Evolutionary conservation across 768 basidiomycete species (phyloP).

Genomic region (Obba rivulosa): DNA sequence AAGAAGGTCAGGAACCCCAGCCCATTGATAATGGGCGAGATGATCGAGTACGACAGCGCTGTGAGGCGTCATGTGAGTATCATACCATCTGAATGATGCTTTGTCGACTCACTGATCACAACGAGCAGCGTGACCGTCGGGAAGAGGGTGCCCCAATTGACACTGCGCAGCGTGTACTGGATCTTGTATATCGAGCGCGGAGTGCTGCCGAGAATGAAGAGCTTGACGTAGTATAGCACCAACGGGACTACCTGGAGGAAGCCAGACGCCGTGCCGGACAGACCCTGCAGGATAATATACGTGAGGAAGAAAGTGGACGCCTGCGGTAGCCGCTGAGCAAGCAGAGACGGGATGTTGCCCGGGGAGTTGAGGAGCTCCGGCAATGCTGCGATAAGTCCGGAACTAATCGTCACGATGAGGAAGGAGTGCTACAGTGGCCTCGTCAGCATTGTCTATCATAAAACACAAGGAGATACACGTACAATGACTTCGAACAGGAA

Average conservation of each 20-base stretch:
- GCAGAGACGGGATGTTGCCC: conserved; percentile 54
- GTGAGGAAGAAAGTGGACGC: conserved; percentile 92
- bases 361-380: conserved; percentile 62
- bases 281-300: conserved; percentile 77
- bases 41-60: conserved; percentile 81
- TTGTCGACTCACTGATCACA: conserved; percentile 61
- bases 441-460: background rate
- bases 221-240: conserved; percentile 84
- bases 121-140: conserved; percentile 71
- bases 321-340: conserved; percentile 75
- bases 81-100: background rate
- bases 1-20: conserved; percentile 80
- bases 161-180: conserved; percentile 65
- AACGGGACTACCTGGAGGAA: conserved; percentile 76
- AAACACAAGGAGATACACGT: conserved; percentile 22
- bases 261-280: conserved; percentile 73
- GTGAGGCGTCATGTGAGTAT: conserved; percentile 1
- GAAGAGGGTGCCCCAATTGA: conserved; percentile 76
- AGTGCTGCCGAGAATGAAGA: conserved; percentile 83
- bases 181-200: conserved; percentile 81
- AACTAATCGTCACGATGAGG: conserved; percentile 80
- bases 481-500: conserved; percentile 92
- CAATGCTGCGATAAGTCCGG: conserved; percentile 77
- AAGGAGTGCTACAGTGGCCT: conserved; percentile 73
- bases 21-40: conserved; percentile 92